phyloP scores from a whole-genome alignment of 176 grass and related monocot genomes.

The Oryza australiensis region DNA sequence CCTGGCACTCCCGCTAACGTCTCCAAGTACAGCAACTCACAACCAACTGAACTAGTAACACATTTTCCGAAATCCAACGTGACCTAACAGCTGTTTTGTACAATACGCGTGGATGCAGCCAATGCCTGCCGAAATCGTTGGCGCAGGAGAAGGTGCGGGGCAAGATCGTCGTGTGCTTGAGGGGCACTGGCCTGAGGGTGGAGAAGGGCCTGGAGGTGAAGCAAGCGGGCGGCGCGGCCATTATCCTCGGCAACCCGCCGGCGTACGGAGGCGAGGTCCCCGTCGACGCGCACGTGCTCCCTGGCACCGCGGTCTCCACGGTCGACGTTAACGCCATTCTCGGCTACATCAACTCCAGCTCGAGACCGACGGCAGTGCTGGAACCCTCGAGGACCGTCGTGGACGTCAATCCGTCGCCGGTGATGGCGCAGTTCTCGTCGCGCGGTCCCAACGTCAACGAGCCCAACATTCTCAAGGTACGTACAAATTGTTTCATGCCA shows the following conservation, averaged over 20 bases:
- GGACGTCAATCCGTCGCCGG: slow-evolving; percentile 61
- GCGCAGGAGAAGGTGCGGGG: slow-evolving; percentile 55
- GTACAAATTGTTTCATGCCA: slow-evolving; percentile 1
- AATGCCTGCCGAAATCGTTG: slow-evolving; percentile 84
- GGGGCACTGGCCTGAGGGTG: slow-evolving; percentile 65
- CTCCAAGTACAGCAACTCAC: slow-evolving; percentile 50
- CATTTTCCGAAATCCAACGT: not conserved
- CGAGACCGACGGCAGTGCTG: slow-evolving; percentile 45
- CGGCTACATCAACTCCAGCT: slow-evolving; percentile 56
- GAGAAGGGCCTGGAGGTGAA: slow-evolving; percentile 91
- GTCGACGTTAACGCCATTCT: slow-evolving; percentile 49
- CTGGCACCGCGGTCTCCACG: slow-evolving; percentile 64
- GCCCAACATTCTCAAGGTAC: slow-evolving; percentile 85
- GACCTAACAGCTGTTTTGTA: not conserved
- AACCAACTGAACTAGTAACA: not conserved
- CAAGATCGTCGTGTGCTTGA: slow-evolving; percentile 82
- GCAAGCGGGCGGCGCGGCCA: slow-evolving; percentile 78
- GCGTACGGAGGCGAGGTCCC: slow-evolving; percentile 67
- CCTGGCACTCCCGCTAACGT: slow-evolving; percentile 61
- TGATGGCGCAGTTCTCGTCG: slow-evolving; percentile 91
- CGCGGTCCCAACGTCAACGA: slow-evolving; percentile 80
- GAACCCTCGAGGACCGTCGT: slow-evolving; percentile 54
- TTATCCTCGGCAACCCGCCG: slow-evolving; percentile 73
- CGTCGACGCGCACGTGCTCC: slow-evolving; percentile 85
- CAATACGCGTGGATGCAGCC: slow-evolving; percentile 45